A percentile compares a stretch with the other conserved stretches of the same genome.
Evolutionary conservation across 2,329 filamentous ascomycete genomes (phyloP).

Genomic region (Huntiella savannae): DNA sequence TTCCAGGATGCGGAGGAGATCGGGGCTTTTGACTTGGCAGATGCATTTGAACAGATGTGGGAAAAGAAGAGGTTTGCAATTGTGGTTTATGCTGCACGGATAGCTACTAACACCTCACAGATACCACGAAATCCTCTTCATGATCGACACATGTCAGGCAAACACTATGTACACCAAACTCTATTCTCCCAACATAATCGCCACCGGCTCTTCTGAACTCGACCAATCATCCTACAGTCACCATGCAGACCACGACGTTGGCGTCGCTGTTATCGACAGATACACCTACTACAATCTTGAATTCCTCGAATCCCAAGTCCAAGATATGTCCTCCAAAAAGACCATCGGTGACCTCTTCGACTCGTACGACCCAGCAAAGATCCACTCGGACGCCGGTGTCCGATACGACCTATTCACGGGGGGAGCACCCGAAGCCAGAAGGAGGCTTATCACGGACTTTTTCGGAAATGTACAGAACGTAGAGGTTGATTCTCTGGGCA

Average conservation of each 20-base stretch:
- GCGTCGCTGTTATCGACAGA: slow-evolving; percentile 92
- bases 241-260: slow-evolving; percentile 94
- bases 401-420: slow-evolving; percentile 90
- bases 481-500: slow-evolving; percentile 53
- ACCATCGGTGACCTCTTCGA: slow-evolving; percentile 90
- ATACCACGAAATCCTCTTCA: slow-evolving; percentile 95
- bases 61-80: slow-evolving; percentile 77
- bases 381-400: slow-evolving; percentile 80
- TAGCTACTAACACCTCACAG: slow-evolving; percentile 20
- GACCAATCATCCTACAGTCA: slow-evolving; percentile 95
- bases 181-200: slow-evolving; percentile 95
- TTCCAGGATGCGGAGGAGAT: slow-evolving; percentile 98
- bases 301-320: slow-evolving; percentile 80
- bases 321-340: slow-evolving; percentile 68
- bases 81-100: not conserved
- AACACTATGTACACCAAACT: slow-evolving; percentile 99
- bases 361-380: slow-evolving; percentile 86
- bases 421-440: slow-evolving; percentile 56
- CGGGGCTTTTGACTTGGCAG: slow-evolving; percentile 82
- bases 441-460: slow-evolving; percentile 81
- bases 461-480: slow-evolving; percentile 97
- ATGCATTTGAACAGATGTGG: slow-evolving; percentile 99
- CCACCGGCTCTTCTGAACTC: slow-evolving; percentile 87
- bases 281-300: slow-evolving; percentile 98
- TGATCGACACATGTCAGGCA: slow-evolving; percentile 99